Percentiles rank a stretch among this genome's conserved stretches.
phyloP scores from a whole-genome alignment of 257 asterid species.

The Solanum habrochaites region DNA sequence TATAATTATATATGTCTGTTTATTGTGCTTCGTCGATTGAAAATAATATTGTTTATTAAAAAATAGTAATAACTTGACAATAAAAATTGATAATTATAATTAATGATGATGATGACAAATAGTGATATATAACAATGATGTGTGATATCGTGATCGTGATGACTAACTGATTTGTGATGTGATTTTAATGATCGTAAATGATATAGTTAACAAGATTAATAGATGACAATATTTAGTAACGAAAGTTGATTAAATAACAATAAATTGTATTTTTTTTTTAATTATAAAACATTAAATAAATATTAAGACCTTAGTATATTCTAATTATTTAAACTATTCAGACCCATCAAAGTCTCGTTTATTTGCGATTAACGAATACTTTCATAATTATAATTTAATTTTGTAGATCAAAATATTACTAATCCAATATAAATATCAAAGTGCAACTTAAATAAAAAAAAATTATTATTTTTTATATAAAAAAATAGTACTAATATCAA shows the following conservation, averaged over 20 bases:
- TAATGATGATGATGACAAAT: background rate
- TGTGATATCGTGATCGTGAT: background rate
- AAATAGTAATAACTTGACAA: accelerated
- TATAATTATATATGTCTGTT: background rate
- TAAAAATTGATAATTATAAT: background rate
- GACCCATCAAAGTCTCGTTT: too few relatives aligned
- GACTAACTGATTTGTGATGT: background rate
- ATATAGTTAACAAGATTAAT: background rate
- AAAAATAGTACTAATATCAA: too few relatives aligned
- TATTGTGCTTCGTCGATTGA: background rate
- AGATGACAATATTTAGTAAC: background rate
- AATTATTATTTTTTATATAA: too few relatives aligned
- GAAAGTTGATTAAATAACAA: too few relatives aligned
- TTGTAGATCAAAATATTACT: too few relatives aligned
- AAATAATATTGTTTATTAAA: background rate
- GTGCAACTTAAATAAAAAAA: too few relatives aligned
- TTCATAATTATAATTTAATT: too few relatives aligned
- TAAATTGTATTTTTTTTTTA: too few relatives aligned
- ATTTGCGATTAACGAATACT: too few relatives aligned
- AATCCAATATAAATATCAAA: too few relatives aligned
- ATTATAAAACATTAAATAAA: too few relatives aligned
- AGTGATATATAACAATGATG: background rate
- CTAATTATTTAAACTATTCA: too few relatives aligned
- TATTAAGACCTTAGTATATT: background rate
- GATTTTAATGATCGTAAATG: background rate